phyloP scores from a whole-genome alignment of 1,284 basidiomycete genomes.

The Puccinia horiana region DNA sequence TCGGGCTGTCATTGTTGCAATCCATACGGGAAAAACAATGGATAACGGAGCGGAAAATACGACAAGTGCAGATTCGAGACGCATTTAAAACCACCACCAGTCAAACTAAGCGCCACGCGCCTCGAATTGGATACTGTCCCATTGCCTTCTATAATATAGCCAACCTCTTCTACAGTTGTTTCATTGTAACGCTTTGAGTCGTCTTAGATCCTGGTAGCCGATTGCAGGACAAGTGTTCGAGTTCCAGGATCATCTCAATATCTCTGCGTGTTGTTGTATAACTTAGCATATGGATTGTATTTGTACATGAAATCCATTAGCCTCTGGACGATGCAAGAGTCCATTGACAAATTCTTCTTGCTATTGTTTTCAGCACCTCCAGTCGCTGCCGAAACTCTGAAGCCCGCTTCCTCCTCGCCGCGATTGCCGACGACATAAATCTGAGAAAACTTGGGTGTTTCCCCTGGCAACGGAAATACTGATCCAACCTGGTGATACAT shows the following conservation, averaged over 20 bases:
- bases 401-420: too few species aligned
- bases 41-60: neutral
- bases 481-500: too few species aligned
- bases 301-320: neutral
- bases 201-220: too few species aligned
- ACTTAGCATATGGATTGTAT: neutral
- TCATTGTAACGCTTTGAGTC: neutral
- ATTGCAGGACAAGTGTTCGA: neutral
- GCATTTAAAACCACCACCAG: neutral
- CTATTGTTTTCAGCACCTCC: neutral
- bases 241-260: neutral
- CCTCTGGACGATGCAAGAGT: neutral
- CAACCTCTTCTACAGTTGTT: neutral
- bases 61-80: neutral
- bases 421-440: neutral
- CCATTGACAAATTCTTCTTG: too few species aligned
- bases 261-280: neutral
- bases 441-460: neutral
- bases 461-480: too few species aligned
- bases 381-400: neutral
- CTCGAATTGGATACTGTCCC: neutral
- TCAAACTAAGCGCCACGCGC: neutral
- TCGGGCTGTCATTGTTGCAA: constrained; percentile 10
- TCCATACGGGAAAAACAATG: constrained; percentile 15
- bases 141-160: too few species aligned